Base-by-base conservation (phyloP, 140 eudicot species). In the Anethum foeniculum region DNA sequence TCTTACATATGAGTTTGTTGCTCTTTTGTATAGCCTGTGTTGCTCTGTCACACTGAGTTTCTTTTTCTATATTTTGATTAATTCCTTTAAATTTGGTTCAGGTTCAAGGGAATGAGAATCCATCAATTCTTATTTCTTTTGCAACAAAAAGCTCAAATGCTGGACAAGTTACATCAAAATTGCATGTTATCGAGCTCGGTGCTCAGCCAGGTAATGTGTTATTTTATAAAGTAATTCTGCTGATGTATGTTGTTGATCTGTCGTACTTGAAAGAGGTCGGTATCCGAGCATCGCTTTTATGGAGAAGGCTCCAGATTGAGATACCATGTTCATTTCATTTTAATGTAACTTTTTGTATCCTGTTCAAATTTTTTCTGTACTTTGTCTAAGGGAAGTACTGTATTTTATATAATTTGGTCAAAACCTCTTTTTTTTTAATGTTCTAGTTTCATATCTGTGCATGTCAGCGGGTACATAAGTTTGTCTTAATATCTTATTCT, bases 171-270 rank as follows among this genome's bases (percentile, higher is more conserved):
- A 86, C 92, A 71, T 94, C 98, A 67, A 94, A 94, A 84, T 87
- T 94, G 82, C 98, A 94, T 77, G 90, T 94, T 68, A 94, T 94
- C 62, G 98, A 94, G 88, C 98, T 94, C 60, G 98, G 98, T 77
- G 97, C 98, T 60, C 98, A 94, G 86, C 96, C 97, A 90, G 98
- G 98, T 94, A 77, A 47, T 76, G 43, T 69, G 23, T 14, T 36
- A 15, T 39, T 34, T 78, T 74, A 43, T 62, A 73, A 38, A 7
- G 39, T 65, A 72, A 77, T 46, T 71, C 54, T 62, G 5, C 65
- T 65, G 41, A 71, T 41, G 62, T 51, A 71, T 41, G 62, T 51
- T 62, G 52, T 30, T 43, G 15, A 32, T 30, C 34, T 46, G 52
- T 15, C 54, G 32, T 44, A 7, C 30, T 76, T 67, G 30, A 51